Evolutionary conservation across 352 stramenopile species (phyloP).

Genomic region (Globisporangium heterothallicum): DNA sequence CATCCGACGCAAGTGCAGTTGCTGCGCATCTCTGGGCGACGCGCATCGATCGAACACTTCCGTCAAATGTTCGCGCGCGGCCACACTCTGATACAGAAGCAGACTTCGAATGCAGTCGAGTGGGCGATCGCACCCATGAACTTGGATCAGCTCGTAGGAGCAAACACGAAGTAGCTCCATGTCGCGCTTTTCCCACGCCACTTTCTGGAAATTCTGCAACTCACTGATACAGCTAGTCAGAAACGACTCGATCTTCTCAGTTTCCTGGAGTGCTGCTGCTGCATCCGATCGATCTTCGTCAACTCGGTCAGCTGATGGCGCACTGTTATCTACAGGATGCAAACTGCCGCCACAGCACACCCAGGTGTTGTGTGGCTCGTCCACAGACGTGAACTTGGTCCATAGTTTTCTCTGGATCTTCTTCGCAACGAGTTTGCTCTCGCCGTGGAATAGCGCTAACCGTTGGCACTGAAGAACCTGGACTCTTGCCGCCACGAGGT

Average conservation of each 20-base stretch:
- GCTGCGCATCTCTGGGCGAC: slow-evolving; percentile 30
- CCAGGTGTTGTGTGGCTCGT: slow-evolving; percentile 36
- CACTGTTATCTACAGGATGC: slow-evolving; percentile 6
- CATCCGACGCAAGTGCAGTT: slow-evolving; percentile 46
- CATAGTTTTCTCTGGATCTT: slow-evolving; percentile 28
- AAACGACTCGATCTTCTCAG: slow-evolving; percentile 20
- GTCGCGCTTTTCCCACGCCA: slow-evolving; percentile 46
- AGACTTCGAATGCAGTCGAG: slow-evolving; percentile 49
- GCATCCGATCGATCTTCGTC: slow-evolving; percentile 13
- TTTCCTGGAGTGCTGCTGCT: slow-evolving; percentile 8
- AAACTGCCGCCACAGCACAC: slow-evolving; percentile 29
- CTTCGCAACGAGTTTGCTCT: slow-evolving; percentile 15
- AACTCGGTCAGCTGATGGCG: background rate
- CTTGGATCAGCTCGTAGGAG: slow-evolving; percentile 56
- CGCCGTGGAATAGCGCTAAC: slow-evolving; percentile 32
- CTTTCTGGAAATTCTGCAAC: slow-evolving; percentile 29
- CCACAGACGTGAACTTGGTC: slow-evolving; percentile 38
- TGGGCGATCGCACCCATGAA: slow-evolving; percentile 38
- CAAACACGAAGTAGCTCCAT: slow-evolving; percentile 27
- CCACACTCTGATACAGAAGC: slow-evolving; percentile 56
- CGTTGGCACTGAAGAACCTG: slow-evolving; percentile 38
- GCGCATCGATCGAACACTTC: slow-evolving; percentile 33
- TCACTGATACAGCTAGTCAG: slow-evolving; percentile 16
- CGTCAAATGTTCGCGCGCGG: slow-evolving; percentile 30
- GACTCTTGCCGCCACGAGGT: slow-evolving; percentile 18